Evolutionary conservation across 768 basidiomycete species (phyloP).

Genomic region (Mycena floridula): DNA sequence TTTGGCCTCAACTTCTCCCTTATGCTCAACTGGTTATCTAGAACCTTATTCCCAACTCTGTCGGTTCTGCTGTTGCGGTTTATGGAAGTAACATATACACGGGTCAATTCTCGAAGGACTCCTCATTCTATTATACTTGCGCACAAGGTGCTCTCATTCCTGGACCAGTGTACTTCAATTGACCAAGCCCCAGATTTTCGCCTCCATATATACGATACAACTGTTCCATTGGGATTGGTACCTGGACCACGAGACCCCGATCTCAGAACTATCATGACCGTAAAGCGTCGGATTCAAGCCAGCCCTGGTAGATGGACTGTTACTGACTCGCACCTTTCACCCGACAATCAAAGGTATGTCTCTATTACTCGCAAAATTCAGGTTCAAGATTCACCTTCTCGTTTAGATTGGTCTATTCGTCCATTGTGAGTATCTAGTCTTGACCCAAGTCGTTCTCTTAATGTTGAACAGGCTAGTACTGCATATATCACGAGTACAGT

Average conservation of each 20-base stretch:
- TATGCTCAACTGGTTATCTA: conserved; percentile 21
- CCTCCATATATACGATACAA: conserved; percentile 83
- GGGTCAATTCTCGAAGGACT: conserved; percentile 84
- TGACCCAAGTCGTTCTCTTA: background rate
- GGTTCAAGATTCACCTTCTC: too few relatives aligned
- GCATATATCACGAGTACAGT: conserved; percentile 71
- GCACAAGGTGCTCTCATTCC: conserved; percentile 52
- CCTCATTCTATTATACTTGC: conserved; percentile 92
- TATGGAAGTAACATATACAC: conserved; percentile 75
- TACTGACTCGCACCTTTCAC: conserved; percentile 88
- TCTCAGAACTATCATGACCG: conserved; percentile 37
- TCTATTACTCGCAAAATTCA: conserved; percentile 1
- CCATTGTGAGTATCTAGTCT: conserved; percentile 46
- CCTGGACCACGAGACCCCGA: conserved; percentile 14
- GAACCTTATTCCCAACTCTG: conserved; percentile 73
- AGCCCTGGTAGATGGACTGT: conserved; percentile 85
- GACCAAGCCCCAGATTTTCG: conserved; percentile 60
- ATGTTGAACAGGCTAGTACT: conserved; percentile 48
- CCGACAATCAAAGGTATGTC: conserved; percentile 75
- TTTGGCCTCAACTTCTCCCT: background rate
- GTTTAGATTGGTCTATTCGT: conserved; percentile 87
- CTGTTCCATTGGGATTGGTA: conserved; percentile 31
- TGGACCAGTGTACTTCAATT: conserved; percentile 1
- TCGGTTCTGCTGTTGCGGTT: conserved; percentile 72
- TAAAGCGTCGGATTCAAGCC: conserved; percentile 66